Percentiles rank a stretch among this genome's conserved stretches.
Evolutionary conservation across 345 rosid species (phyloP).

Genomic region (Cardamine chenopodiifolia): DNA sequence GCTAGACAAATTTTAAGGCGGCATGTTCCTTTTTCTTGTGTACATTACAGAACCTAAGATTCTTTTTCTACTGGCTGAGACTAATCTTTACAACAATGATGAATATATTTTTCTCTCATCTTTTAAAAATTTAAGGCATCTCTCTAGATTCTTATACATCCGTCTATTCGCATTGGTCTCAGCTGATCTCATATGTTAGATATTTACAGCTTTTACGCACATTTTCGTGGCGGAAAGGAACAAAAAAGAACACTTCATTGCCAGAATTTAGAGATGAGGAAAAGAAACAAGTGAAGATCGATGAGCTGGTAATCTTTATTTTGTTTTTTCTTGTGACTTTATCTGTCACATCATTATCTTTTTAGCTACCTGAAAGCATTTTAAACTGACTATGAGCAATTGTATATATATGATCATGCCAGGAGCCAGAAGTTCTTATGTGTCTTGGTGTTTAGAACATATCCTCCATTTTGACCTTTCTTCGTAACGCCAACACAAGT

Average conservation of each 20-base stretch:
- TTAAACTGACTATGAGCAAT: slow-evolving; percentile 36
- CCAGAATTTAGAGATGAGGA: slow-evolving; percentile 14
- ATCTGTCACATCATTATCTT: not conserved
- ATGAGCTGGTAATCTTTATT: slow-evolving; percentile 10
- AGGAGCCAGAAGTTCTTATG: slow-evolving; percentile 89
- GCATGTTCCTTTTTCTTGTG: not conserved
- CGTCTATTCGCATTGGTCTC: not conserved
- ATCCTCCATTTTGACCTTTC: slow-evolving; percentile 83
- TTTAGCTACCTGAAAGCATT: slow-evolving; percentile 25
- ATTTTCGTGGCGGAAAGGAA: not conserved
- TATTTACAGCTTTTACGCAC: slow-evolving; percentile 20
- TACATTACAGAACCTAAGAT: not conserved
- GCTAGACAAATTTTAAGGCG: not conserved
- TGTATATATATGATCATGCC: slow-evolving; percentile 48
- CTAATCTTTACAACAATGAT: slow-evolving; percentile 5
- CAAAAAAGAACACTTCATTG: slow-evolving; percentile 1
- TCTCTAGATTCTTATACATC: slow-evolving; percentile 13
- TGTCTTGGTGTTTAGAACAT: slow-evolving; percentile 83
- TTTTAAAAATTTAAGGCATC: not conserved
- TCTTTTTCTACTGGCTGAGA: not conserved
- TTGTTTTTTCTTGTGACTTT: not conserved
- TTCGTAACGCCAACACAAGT: slow-evolving; percentile 83
- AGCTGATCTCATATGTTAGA: not conserved
- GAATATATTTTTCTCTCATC: not conserved
- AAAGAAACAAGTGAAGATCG: slow-evolving; percentile 24